A percentile compares a stretch with the other conserved stretches of the same genome.
phyloP scores from a whole-genome alignment of 768 basidiomycete species.

The Tulasnella sp. region DNA sequence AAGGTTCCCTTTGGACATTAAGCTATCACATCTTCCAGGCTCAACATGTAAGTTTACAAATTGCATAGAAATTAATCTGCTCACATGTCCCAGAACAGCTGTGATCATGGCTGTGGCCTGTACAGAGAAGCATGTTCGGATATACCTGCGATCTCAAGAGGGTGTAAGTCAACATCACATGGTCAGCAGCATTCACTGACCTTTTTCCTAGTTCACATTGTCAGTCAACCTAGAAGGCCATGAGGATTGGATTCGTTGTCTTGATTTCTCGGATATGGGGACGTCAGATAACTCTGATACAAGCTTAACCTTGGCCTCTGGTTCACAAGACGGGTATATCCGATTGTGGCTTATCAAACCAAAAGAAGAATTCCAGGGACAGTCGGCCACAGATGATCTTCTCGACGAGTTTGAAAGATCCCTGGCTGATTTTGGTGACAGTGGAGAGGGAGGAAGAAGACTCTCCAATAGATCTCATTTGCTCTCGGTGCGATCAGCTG shows the following conservation, averaged over 20 bases:
- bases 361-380: slow-evolving; percentile 23
- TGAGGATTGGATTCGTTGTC: slow-evolving; percentile 86
- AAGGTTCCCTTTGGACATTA: slow-evolving; percentile 62
- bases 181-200: slow-evolving; percentile 11
- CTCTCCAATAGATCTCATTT: slow-evolving; percentile 39
- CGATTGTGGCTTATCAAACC: slow-evolving; percentile 79
- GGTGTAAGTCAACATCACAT: slow-evolving; percentile 29
- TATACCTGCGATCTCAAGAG: slow-evolving; percentile 58
- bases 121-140: slow-evolving; percentile 68
- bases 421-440: slow-evolving; percentile 49
- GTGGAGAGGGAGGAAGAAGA: slow-evolving; percentile 67
- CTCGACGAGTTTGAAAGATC: slow-evolving; percentile 82
- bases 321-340: slow-evolving; percentile 89
- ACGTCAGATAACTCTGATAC: slow-evolving; percentile 27
- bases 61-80: not conserved
- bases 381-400: slow-evolving; percentile 44
- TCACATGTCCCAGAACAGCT: slow-evolving; percentile 21
- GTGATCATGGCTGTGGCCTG: slow-evolving; percentile 65
- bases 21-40: slow-evolving; percentile 48
- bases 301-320: slow-evolving; percentile 68
- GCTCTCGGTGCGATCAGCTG: slow-evolving; percentile 8
- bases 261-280: slow-evolving; percentile 42
- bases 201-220: slow-evolving; percentile 17
- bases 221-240: slow-evolving; percentile 46
- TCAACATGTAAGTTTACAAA: slow-evolving; percentile 41